Percentiles rank a stretch among this genome's conserved stretches.
phyloP scores from a whole-genome alignment of 1,284 basidiomycete species.

The Malassezia equina region DNA sequence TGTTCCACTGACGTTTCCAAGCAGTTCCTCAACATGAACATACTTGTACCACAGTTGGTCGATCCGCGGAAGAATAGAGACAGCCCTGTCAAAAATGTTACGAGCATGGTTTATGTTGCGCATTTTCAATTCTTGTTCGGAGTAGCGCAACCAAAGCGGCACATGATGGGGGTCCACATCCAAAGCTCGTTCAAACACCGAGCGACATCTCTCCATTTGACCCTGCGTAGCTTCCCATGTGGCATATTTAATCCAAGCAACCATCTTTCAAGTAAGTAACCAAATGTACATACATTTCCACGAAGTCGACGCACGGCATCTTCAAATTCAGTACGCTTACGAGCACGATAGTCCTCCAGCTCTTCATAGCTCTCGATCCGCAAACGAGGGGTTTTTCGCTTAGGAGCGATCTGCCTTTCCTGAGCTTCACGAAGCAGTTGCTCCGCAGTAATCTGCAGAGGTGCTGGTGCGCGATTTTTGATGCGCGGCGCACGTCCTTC shows the following conservation, averaged over 20 bases:
- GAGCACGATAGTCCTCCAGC: conserved; percentile 83
- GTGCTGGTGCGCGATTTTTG: conserved; percentile 85
- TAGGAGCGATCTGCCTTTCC: conserved; percentile 85
- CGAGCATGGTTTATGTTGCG: conserved; percentile 93
- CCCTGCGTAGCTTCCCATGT: conserved; percentile 84
- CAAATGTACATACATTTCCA: conserved; percentile 61
- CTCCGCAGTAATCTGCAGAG: conserved; percentile 93
- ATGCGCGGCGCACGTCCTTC: conserved; percentile 56
- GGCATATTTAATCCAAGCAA: conserved; percentile 56
- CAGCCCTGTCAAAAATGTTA: conserved; percentile 91
- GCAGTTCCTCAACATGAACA: conserved; percentile 91
- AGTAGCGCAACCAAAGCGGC: conserved; percentile 88
- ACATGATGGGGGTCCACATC: conserved; percentile 83
- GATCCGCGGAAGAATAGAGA: conserved; percentile 85
- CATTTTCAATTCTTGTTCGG: conserved; percentile 95
- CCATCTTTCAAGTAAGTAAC: conserved; percentile 15
- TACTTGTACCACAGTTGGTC: conserved; percentile 90
- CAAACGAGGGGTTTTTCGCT: conserved; percentile 51
- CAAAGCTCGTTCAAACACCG: conserved; percentile 89
- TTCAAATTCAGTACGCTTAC: conserved; percentile 93
- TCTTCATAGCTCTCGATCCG: conserved; percentile 90
- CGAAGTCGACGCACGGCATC: conserved; percentile 82
- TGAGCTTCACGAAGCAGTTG: conserved; percentile 94
- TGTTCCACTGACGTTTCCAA: conserved; percentile 88
- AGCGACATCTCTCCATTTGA: conserved; percentile 60